Base-by-base conservation (phyloP, 164 flowering plant genomes). In the Santalum album region DNA sequence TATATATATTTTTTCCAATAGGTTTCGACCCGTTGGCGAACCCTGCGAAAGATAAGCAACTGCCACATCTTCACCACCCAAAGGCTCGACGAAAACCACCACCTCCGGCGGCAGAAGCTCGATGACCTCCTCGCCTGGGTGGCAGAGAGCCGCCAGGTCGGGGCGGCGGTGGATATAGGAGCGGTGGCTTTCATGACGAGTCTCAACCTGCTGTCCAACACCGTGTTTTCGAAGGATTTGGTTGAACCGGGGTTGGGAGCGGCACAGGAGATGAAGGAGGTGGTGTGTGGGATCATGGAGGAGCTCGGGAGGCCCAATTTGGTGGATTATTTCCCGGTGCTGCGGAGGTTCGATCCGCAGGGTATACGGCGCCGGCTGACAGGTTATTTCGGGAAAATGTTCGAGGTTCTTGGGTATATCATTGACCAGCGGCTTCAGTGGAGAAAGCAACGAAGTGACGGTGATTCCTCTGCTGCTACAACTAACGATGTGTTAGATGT, bases 261-360 rank as follows among this genome's bases (percentile, higher is more conserved):
- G 0, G 55, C 59, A 0, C 29, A 36, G 19, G 69, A 69, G 56
- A 46, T 72, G 23, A 63, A 63, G 55, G 65, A 69, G 23, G 11
- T 53, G 1, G 62, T 63, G 39, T 25, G 69, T 59, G 11, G 40
- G 11, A 18, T 63, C 10, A 62, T 65, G 71, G 70, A 65, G 22
- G 77, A 60, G 32, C 34, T 15, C 0, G 78, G 71, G 12, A 65
- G 51, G 20, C 71, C 69, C 0, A 77, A 77, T 43, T 20, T 72
- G 57, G 61, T 59, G 0, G 82, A 77, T 36, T 72, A 46, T 58
- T 69, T 75, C 20, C 72, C 79, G 1, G 3, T 70, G 12, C 62
- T 72, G 0, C 55, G 49, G 38, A 54, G 24, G 51, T 14, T 75
- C 27, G 76, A 69, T 35, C 66, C 56, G 1, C 70, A 67, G 22